These are phyloP conservation scores for Nakaseomyces nivariensis DNA, from an alignment of 1,139 yeast genomes.

Conservation along the genomic window DNA sequence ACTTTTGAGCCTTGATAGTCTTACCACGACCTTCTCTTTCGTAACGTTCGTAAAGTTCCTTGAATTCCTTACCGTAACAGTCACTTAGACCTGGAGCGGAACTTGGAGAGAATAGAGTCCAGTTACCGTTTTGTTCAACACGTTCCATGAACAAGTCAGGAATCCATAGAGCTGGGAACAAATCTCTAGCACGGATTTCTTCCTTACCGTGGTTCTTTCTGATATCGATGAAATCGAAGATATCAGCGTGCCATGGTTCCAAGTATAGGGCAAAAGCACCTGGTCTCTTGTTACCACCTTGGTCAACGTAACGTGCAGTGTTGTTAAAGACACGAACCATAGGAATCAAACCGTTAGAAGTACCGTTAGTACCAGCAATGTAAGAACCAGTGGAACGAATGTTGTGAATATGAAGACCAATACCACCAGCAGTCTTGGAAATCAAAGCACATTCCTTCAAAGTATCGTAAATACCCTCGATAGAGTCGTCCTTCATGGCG, in stretches of 20 bases:
- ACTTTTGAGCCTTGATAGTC: constrained; percentile 65
- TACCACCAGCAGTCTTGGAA: constrained; percentile 86
- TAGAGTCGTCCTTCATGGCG: constrained; percentile 81
- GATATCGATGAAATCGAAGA: constrained; percentile 70
- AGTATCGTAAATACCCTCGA: constrained; percentile 83
- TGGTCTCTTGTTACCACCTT: constrained; percentile 89
- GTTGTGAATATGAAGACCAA: constrained; percentile 75
- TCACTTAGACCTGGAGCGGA: constrained; percentile 79
- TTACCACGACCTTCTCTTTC: constrained; percentile 35
- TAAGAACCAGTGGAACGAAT: constrained; percentile 76
- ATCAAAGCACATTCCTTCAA: constrained; percentile 77
- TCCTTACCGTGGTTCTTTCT: constrained; percentile 88
- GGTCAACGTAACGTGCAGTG: constrained; percentile 87
- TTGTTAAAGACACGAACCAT: constrained; percentile 84
- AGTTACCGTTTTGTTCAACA: constrained; percentile 63
- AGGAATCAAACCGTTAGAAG: constrained; percentile 83
- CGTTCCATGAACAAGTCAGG: constrained; percentile 86
- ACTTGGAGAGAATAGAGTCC: constrained; percentile 83
- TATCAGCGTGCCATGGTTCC: constrained; percentile 89
- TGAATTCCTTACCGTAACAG: constrained; percentile 74
- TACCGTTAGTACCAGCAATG: constrained; percentile 83
- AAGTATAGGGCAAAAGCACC: constrained; percentile 84
- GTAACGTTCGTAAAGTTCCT: constrained; percentile 53
- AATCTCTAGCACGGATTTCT: constrained; percentile 79
- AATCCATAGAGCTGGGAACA: constrained; percentile 82